These are phyloP conservation scores for Chaetomium strumarium DNA, from an alignment of 2,329 filamentous ascomycete species.

Conservation along the genomic window DNA sequence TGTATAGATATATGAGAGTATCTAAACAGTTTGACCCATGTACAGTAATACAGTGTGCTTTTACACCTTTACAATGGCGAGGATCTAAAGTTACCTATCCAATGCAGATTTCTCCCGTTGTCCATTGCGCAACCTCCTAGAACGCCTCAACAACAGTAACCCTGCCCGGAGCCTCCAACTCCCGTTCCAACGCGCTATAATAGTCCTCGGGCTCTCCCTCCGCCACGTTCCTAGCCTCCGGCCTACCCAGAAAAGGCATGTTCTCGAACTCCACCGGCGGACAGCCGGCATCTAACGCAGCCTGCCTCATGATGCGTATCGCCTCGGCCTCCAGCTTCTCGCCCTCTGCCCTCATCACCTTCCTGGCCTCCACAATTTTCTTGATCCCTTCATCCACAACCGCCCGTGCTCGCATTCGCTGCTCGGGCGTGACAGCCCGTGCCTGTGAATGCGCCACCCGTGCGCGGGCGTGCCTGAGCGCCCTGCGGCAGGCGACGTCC, in stretches of 20 bases:
- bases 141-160: conserved; percentile 1
- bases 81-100: too few relatives aligned
- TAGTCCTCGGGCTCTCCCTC: neutral
- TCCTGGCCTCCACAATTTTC: conserved; percentile 18
- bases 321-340: conserved; percentile 21
- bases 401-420: conserved; percentile 11
- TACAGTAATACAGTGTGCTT: too few relatives aligned
- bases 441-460: conserved; percentile 12
- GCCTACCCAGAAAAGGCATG: conserved; percentile 19
- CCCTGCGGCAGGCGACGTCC: conserved; percentile 15
- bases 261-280: conserved; percentile 22
- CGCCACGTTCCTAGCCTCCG: neutral
- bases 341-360: conserved; percentile 18
- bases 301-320: conserved; percentile 29
- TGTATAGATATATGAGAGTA: too few relatives aligned
- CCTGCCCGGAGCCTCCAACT: neutral
- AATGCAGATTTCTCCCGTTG: too few relatives aligned
- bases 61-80: too few relatives aligned
- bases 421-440: conserved; percentile 10
- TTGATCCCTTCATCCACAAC: conserved; percentile 25
- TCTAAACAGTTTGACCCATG: too few relatives aligned
- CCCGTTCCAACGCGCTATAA: conserved; percentile 1
- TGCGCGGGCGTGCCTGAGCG: conserved; percentile 23
- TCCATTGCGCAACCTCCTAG: neutral
- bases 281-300: conserved; percentile 26